These are phyloP conservation scores for Diutina mesorugosa DNA, from an alignment of 1,139 yeast species.

Conservation along the genomic window DNA sequence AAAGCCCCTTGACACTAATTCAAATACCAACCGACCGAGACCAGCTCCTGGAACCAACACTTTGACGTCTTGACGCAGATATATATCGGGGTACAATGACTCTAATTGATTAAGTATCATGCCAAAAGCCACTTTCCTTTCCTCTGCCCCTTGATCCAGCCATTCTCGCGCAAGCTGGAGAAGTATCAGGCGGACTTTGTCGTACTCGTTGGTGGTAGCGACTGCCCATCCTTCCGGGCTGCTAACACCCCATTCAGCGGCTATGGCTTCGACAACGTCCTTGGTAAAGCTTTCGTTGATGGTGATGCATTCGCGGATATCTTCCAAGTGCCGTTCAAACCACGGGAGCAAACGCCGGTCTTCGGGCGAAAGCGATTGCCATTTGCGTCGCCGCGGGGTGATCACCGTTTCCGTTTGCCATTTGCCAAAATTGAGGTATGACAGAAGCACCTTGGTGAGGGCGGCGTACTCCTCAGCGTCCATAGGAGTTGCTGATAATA, in stretches of 20 bases:
- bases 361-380: slow-evolving; percentile 17
- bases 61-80: slow-evolving; percentile 11
- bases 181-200: slow-evolving; percentile 49
- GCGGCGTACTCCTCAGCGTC: slow-evolving; percentile 22
- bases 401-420: slow-evolving; percentile 24
- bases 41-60: slow-evolving; percentile 80
- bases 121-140: slow-evolving; percentile 35
- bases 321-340: slow-evolving; percentile 33
- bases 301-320: slow-evolving; percentile 32
- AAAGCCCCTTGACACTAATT: slow-evolving; percentile 55
- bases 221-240: slow-evolving; percentile 26
- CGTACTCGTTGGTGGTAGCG: slow-evolving; percentile 34
- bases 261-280: slow-evolving; percentile 32
- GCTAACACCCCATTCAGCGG: slow-evolving; percentile 40
- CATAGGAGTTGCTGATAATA: background rate
- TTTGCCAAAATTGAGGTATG: slow-evolving; percentile 20
- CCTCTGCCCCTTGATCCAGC: slow-evolving; percentile 48
- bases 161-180: slow-evolving; percentile 67
- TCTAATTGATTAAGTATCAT: slow-evolving; percentile 34
- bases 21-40: slow-evolving; percentile 65
- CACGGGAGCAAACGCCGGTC: slow-evolving; percentile 38
- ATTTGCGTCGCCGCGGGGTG: slow-evolving; percentile 20
- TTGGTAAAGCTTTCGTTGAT: slow-evolving; percentile 37
- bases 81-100: slow-evolving; percentile 25
- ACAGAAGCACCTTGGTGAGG: slow-evolving; percentile 24